Base-by-base conservation (phyloP, 2,329 filamentous ascomycete genomes). In the Xylariaceae sp. region DNA sequence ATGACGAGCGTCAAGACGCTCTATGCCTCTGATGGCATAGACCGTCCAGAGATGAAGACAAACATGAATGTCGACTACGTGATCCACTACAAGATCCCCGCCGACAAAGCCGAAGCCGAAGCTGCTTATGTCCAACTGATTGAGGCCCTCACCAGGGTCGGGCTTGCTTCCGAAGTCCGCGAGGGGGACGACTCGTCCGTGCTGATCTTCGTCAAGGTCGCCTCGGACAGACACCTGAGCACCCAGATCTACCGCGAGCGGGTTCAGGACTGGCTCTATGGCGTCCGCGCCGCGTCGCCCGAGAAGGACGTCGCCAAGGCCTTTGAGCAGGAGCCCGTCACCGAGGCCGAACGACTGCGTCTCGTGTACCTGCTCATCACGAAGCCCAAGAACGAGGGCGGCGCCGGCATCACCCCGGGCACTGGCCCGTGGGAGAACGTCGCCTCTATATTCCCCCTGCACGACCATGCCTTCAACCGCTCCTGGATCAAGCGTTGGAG, bases 221-320 rank as follows among this genome's bases (percentile, higher is more conserved):
- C 82, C 22, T 88, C 86, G 15, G 71, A 82, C 41, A 70, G 78
- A 47, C 76, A 88, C 43, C 70, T 98, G 39, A 75, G 75, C 39
- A 77, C 80, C 44, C 85, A 94, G 51, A 75, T 94, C 31, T 93
- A 94, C 59, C 77, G 87, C 44, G 85, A 84, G 36, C 78, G 92
- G 44, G 80, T 95, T 13, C 84, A 88, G 55, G 92, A 96, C 61
- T 98, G 89, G 87, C 76, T 96, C 21, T 83, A 92, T 55, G 88
- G 89, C 33, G 82, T 95, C 35, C 80, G 87, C 42, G 73, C 83
- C 31, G 74, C 77, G 14, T 79, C 87, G 22, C 90, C 90, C 0
- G 73, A 78, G 36, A 80, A 78, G 52, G 79, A 93, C 45, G 76
- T 86, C 13, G 64, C 72, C 30, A 68, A 76, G 38, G 74, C 80